Evolutionary conservation across 2,329 filamentous ascomycete species (phyloP).

Genomic region (Hypoxylon sp.): DNA sequence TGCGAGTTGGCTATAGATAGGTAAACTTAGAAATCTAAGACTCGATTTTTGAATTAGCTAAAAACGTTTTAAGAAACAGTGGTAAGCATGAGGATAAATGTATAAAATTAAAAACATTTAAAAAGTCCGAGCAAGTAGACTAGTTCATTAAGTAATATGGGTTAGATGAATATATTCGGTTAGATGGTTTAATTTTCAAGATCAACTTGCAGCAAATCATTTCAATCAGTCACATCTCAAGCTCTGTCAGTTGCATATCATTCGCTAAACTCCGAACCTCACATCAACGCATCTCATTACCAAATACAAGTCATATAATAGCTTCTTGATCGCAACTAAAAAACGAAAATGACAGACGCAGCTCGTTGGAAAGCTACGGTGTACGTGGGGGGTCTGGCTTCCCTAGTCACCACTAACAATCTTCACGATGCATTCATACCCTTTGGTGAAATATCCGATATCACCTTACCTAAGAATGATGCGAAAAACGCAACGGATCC

Average conservation of each 20-base stretch:
- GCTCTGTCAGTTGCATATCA: conserved; percentile 16
- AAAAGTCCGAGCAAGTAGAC: too few relatives aligned
- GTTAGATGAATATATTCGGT: conserved; percentile 18
- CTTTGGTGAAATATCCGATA: conserved; percentile 93
- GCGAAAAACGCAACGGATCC: conserved; percentile 77
- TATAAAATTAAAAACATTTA: too few relatives aligned
- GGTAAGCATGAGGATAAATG: too few relatives aligned
- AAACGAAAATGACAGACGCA: conserved; percentile 76
- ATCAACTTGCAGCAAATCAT: background rate
- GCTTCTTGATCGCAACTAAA: background rate
- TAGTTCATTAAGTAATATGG: too few relatives aligned
- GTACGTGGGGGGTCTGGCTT: conserved; percentile 88
- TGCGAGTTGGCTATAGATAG: too few relatives aligned
- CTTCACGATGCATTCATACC: conserved; percentile 93
- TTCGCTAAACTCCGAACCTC: conserved; percentile 7
- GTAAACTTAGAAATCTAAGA: too few relatives aligned
- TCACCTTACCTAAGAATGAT: conserved; percentile 89
- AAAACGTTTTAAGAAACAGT: too few relatives aligned
- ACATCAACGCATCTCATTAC: conserved; percentile 17
- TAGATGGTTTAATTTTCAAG: conserved; percentile 4
- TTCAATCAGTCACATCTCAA: conserved; percentile 18
- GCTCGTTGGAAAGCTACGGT: conserved; percentile 89
- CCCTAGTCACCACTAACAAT: conserved; percentile 76
- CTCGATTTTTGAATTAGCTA: too few relatives aligned
- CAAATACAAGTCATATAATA: conserved; percentile 7